A percentile compares a stretch with the other conserved stretches of the same genome.
Conservation (phyloP, 2,329 filamentous ascomycete species). For the Trichocomaceae sp. region DNA sequence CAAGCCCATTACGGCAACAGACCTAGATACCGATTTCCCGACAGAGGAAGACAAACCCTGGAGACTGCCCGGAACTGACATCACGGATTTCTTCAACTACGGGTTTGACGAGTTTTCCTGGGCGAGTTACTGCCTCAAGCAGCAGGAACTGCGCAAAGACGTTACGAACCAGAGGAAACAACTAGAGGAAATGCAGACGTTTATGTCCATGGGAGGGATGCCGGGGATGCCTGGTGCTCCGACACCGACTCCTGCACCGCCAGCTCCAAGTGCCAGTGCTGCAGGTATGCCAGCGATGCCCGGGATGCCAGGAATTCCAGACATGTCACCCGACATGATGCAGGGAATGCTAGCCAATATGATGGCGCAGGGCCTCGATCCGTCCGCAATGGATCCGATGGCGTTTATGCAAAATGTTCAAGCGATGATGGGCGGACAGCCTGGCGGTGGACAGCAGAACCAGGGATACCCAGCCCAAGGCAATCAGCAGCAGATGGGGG, state of each 20-base stretch:
- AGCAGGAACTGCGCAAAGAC: constrained; percentile 69
- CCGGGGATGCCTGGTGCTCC: constrained; percentile 40
- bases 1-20: constrained; percentile 76
- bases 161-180: constrained; percentile 73
- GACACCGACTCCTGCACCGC: constrained; percentile 20
- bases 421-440: constrained; percentile 42
- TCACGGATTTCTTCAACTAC: constrained; percentile 98
- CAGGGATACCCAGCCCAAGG: constrained; percentile 31
- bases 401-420: constrained; percentile 50
- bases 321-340: constrained; percentile 51
- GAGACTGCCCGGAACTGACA: constrained; percentile 87
- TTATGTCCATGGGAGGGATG: constrained; percentile 47
- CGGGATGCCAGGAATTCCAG: constrained; percentile 41
- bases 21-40: constrained; percentile 67
- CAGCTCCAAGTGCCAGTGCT: constrained; percentile 22
- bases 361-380: constrained; percentile 49
- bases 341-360: constrained; percentile 53
- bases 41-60: constrained; percentile 79
- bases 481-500: constrained; percentile 37
- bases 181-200: constrained; percentile 55
- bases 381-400: constrained; percentile 48
- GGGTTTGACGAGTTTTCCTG: constrained; percentile 98
- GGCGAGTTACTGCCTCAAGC: constrained; percentile 87
- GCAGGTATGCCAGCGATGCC: constrained; percentile 28
- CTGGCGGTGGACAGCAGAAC: constrained; percentile 30